Evolutionary conservation across 2,329 filamentous ascomycete species (phyloP).

Genomic region (Ophioceras dolichostomum): DNA sequence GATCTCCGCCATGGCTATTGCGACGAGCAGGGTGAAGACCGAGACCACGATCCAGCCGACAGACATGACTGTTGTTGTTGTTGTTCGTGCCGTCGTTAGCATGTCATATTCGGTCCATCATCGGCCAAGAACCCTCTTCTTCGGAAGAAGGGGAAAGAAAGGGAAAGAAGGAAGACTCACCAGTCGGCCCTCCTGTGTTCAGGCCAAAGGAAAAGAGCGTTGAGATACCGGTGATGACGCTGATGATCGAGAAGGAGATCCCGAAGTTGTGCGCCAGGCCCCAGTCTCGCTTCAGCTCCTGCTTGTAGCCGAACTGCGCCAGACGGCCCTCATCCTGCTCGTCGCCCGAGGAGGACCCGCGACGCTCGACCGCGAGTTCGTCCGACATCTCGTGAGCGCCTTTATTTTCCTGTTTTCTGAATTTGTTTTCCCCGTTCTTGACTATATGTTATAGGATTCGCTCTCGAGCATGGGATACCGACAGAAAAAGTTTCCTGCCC

Average conservation of each 20-base stretch:
- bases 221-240: constrained; percentile 46
- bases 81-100: too few relatives aligned
- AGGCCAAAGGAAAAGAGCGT: constrained; percentile 46
- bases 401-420: too few relatives aligned
- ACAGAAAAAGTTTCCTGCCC: not conserved
- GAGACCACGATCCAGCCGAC: constrained; percentile 42
- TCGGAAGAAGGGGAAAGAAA: not conserved
- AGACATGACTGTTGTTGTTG: constrained; percentile 29
- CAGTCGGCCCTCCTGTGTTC: constrained; percentile 37
- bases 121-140: too few relatives aligned
- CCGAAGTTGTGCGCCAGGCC: constrained; percentile 47
- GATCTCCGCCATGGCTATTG: constrained; percentile 45
- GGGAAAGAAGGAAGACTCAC: constrained; percentile 3
- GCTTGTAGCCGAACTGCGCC: constrained; percentile 46
- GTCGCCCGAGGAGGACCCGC: constrained; percentile 11
- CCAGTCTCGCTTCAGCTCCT: constrained; percentile 46
- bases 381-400: too few relatives aligned
- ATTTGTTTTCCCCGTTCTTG: too few relatives aligned
- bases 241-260: constrained; percentile 50
- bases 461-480: not conserved
- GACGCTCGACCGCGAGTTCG: constrained; percentile 13
- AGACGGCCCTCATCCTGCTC: constrained; percentile 36
- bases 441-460: not conserved
- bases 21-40: constrained; percentile 42
- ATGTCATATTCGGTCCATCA: too few relatives aligned